Base-by-base conservation (phyloP, 208 protist species). In the Histomonas meleagridis region DNA sequence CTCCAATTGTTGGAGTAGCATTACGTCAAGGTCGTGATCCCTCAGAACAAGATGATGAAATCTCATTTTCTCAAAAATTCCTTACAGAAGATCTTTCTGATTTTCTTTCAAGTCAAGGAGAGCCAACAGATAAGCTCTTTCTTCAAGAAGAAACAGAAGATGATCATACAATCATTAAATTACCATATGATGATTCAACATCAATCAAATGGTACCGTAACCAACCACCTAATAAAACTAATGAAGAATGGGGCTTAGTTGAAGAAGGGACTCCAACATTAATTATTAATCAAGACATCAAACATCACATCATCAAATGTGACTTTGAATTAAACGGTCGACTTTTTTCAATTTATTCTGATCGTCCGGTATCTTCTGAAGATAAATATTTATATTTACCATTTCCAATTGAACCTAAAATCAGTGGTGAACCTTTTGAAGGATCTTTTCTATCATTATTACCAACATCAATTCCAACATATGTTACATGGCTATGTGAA, bases 391-490 rank as follows among this genome's bases (percentile, higher is more conserved):
- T 86, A 1, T 43, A 14, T 32, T 16, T 86, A 12, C 76, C 76
- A 55, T 86, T 86, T 46, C 76, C 76, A 53, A 18, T 86, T 26
- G 76, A 86, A 57, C 76, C 76, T 40, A 26, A 57, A 18, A 43
- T 86, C 18, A 46, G 46, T 86, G 76, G 76, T 35, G 46, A 57
- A 38, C 76, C 76, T 43, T 46, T 86, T 55, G 76, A 86, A 86
- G 76, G 76, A 2, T 86, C 76, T 32, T 51, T 86, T 18, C 51
- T 86, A 38, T 86, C 76, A 51, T 55, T 86, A 38, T 55, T 86
- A 38, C 76, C 76, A 51, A 18, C 55, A 12, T 46, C 76, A 57
- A 51, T 86, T 86, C 76, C 76, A 38, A 55, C 76, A 38, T 2
- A 28, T 18, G 76, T 55, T 55, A 46, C 76, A 38, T 86, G 76